Evolutionary conservation across 2,329 filamentous ascomycete species (phyloP), one percentile per base, ranked within the genome.

Genomic region (Xylaria sp.): DNA sequence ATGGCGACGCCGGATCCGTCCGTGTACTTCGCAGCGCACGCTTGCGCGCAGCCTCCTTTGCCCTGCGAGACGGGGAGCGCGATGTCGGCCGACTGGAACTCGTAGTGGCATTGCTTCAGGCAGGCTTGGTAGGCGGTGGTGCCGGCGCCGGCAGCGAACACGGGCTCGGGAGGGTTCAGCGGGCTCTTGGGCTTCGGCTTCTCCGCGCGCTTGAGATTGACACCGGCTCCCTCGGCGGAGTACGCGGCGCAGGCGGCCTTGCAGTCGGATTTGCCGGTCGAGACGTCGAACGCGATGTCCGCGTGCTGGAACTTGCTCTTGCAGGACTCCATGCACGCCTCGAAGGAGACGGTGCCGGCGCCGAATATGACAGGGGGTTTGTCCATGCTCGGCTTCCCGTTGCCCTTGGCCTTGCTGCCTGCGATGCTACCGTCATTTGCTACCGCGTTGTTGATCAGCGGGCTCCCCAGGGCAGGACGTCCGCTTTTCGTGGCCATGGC

Each of bases 311-410:
- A 48, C 33, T 44, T 33, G 0, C 10, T 21, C 7, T 33, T 35
- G 47, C 65, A 67, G 10, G 61, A 38, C 33, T 21, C 3, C 31
- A 57, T 17, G 55, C 53, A 67, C 4, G 23, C 37, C 4, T 67
- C 54, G 41, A 33, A 67, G 3, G 11, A 11, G 29, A 49, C 52
- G 13, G 37, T 40, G 11, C 38, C 40, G 29, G 15, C 52, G 23
- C 19, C 47, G 7, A 35, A 0, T n/a, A n/a, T n/a, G 23, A 48
- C 31, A 21, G 21, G 23, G 33, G 11, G 23, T 7, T 37, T 15
- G 13, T 17, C n/a, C n/a, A n/a, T 44, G 38, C 19, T 27, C 5
- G 40, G 31, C 27, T 27, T 38, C 3, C 4, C 27, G 19, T n/a
- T 31, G 21, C 15, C 31, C n/a, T 47, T 43, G 13, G 27, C 21